These are phyloP conservation scores for Cenchrus purpureus DNA, from an alignment of 176 grass and related monocot species.

Conservation along the genomic window DNA sequence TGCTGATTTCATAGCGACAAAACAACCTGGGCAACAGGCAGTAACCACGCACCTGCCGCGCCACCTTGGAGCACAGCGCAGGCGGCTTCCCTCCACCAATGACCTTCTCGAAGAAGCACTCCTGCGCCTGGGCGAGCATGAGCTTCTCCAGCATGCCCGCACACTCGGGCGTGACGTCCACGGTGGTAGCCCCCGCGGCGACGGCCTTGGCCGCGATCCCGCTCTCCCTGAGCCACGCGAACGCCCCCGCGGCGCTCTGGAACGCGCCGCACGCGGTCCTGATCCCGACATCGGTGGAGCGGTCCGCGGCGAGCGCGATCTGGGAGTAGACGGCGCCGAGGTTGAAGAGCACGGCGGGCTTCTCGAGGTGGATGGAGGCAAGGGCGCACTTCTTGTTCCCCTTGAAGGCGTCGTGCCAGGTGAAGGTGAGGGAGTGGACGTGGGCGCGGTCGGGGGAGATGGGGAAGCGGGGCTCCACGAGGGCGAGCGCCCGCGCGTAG, in stretches of 20 bases:
- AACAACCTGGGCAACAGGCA: slow-evolving; percentile 33
- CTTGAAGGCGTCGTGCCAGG: slow-evolving; percentile 96
- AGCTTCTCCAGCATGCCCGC: slow-evolving; percentile 92
- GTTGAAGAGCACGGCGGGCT: slow-evolving; percentile 84
- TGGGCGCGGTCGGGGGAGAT: slow-evolving; percentile 76
- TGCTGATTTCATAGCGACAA: neutral
- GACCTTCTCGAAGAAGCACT: slow-evolving; percentile 99
- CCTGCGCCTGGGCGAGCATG: slow-evolving; percentile 97
- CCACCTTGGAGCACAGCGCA: slow-evolving; percentile 87
- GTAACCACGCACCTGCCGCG: slow-evolving; percentile 73
- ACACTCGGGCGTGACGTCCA: slow-evolving; percentile 83
- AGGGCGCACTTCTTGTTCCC: slow-evolving; percentile 66
- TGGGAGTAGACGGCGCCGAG: slow-evolving; percentile 85
- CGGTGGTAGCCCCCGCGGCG: slow-evolving; percentile 69
- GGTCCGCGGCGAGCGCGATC: slow-evolving; percentile 88
- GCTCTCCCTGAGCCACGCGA: slow-evolving; percentile 78
- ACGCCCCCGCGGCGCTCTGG: slow-evolving; percentile 80
- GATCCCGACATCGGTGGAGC: slow-evolving; percentile 70
- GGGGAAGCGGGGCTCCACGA: slow-evolving; percentile 94
- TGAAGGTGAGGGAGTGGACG: slow-evolving; percentile 86
- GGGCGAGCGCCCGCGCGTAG: slow-evolving; percentile 75
- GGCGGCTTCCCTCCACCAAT: slow-evolving; percentile 91
- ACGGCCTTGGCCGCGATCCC: slow-evolving; percentile 75
- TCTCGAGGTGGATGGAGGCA: slow-evolving; percentile 82
- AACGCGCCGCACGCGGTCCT: slow-evolving; percentile 83